These are phyloP conservation scores for Sordariomycetes sp. DNA, from an alignment of 2,329 filamentous ascomycete genomes.

Conservation along the genomic window DNA sequence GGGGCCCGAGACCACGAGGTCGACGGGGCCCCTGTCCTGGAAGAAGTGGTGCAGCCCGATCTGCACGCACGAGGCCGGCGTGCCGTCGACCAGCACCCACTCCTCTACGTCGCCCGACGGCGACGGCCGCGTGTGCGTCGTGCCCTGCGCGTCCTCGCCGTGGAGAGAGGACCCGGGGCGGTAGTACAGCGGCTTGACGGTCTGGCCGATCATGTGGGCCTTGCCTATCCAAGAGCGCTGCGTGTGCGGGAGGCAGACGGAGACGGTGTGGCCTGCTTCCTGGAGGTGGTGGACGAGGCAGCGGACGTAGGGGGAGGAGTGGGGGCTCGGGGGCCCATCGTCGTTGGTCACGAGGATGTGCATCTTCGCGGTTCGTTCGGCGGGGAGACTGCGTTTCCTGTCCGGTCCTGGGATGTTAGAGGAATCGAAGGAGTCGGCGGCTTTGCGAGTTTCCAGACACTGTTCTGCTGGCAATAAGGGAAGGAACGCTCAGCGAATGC, in stretches of 20 bases:
- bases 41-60: slow-evolving; percentile 76
- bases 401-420: neutral
- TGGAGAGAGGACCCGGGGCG: slow-evolving; percentile 36
- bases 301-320: slow-evolving; percentile 71
- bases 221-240: slow-evolving; percentile 98
- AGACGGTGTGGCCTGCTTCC: slow-evolving; percentile 69
- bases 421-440: neutral
- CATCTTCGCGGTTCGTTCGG: slow-evolving; percentile 22
- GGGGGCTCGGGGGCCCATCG: slow-evolving; percentile 65
- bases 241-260: slow-evolving; percentile 78
- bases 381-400: neutral
- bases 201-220: slow-evolving; percentile 87
- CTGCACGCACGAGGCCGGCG: slow-evolving; percentile 69
- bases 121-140: slow-evolving; percentile 43
- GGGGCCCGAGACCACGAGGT: slow-evolving; percentile 66
- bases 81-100: slow-evolving; percentile 73
- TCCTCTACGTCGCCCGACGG: slow-evolving; percentile 50
- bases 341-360: slow-evolving; percentile 63
- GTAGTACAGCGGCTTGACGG: slow-evolving; percentile 75
- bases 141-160: slow-evolving; percentile 41
- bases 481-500: neutral
- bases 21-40: slow-evolving; percentile 54
- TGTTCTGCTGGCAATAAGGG: neutral
- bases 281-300: slow-evolving; percentile 59
- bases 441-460: neutral